Conservation (phyloP, 495 filamentous ascomycete genomes). For the Saxispiralis lemnorum region DNA sequence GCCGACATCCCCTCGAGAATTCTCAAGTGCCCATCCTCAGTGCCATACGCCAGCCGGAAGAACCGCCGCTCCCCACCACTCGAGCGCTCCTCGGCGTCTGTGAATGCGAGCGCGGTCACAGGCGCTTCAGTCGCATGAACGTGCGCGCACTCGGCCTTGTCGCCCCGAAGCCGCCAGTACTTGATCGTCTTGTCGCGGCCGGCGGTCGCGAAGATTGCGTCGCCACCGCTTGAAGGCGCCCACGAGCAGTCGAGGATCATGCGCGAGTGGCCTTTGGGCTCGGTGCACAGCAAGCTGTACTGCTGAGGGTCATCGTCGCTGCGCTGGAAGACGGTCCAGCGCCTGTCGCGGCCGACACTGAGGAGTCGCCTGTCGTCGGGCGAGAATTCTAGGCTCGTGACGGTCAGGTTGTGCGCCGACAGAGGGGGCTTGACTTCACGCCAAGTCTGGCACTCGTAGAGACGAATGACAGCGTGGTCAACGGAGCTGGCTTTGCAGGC, state of each 20-base stretch:
- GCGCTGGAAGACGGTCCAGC: conserved; percentile 66
- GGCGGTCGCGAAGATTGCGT: conserved; percentile 61
- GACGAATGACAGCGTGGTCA: conserved; percentile 82
- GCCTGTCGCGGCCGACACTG: conserved; percentile 78
- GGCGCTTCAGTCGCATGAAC: conserved; percentile 40
- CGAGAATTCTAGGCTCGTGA: conserved; percentile 63
- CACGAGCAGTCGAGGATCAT: conserved; percentile 82
- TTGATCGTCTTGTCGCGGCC: conserved; percentile 74
- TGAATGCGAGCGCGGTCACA: conserved; percentile 64
- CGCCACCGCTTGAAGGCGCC: conserved; percentile 35
- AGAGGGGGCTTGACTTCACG: conserved; percentile 72
- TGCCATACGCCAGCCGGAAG: not conserved
- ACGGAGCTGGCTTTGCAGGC: conserved; percentile 81
- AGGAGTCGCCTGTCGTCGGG: conserved; percentile 54
- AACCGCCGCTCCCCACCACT: not conserved
- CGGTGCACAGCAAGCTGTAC: conserved; percentile 41
- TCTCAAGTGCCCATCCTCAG: not conserved
- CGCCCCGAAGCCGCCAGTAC: conserved; percentile 41
- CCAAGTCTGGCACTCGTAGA: conserved; percentile 77
- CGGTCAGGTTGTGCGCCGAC: conserved; percentile 64
- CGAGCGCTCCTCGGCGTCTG: conserved; percentile 5
- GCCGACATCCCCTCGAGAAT: not conserved
- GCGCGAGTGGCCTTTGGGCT: conserved; percentile 69
- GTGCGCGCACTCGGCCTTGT: conserved; percentile 30
- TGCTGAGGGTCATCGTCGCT: conserved; percentile 18